Base-by-base conservation (phyloP, 768 basidiomycete species). In the Lactifluus subvellereus region DNA sequence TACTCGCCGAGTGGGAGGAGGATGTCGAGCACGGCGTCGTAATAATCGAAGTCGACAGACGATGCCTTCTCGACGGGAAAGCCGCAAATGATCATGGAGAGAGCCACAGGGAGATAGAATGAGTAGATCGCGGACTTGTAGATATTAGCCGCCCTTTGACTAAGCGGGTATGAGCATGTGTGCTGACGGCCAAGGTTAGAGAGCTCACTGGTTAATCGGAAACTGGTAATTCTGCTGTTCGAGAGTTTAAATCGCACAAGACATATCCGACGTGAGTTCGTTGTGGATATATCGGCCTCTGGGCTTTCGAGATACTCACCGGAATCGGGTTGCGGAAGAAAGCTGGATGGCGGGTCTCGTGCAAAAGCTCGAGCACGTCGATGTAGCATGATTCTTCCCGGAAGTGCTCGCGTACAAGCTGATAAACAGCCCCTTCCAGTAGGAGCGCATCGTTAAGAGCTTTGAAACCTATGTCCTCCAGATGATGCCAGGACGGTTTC, bases 81-180 rank as follows among this genome's bases (percentile, higher is more conserved):
- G 54, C 78, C 78, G 69, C 81, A 82, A 73, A 94, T 78, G 73
- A 87, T 83, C 88, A 98, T 87, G 18, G 94, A 93, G 66, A 94
- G 86, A 9, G 95, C 97, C 66, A 98, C 91, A 49, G 97, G 94
- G 66, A 99, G 91, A 79, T 98, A 97, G 82, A 97, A 98, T 35
- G 93, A 97, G 77, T 98, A 99, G 78, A 83, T 98, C 0, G 96
- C 92, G 38, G 95, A 97, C 78, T 99, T 98, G 85, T 94, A 98
- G 66, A 93, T 82, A 60, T 97, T 94, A 72, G 98, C 96, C 60
- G 91, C 82, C 65, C 84, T 82, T 72, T 97, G 94, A 72, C 93
- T 96, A 70, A 35, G 33, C 4, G 45, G 33, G 38, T 10, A 22
- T 40, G 32, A 66, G 61, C 38, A 38, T 22, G 56, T 47, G 30